phyloP scores from a whole-genome alignment of 2,329 filamentous ascomycete genomes.

The Zalaria sp. region DNA sequence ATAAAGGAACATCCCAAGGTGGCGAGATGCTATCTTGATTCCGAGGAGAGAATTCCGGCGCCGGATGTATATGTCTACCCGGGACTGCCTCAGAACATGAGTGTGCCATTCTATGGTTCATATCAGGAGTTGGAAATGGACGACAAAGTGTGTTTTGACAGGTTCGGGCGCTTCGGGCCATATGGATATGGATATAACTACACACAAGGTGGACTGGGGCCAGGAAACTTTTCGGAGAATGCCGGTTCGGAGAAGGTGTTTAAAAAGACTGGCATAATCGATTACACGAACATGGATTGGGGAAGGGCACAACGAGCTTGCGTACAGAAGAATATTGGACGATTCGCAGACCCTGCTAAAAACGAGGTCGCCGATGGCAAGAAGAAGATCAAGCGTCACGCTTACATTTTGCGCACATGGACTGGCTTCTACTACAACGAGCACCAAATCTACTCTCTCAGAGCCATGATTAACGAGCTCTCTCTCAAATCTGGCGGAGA shows the following conservation, averaged over 20 bases:
- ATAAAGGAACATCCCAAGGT: slow-evolving; percentile 37
- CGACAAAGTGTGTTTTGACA: slow-evolving; percentile 35
- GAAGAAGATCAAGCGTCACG: slow-evolving; percentile 48
- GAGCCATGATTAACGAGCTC: slow-evolving; percentile 73
- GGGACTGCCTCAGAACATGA: slow-evolving; percentile 34
- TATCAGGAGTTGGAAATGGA: slow-evolving; percentile 32
- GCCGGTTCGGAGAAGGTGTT: slow-evolving; percentile 36
- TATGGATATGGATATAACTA: slow-evolving; percentile 37
- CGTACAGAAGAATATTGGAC: slow-evolving; percentile 33
- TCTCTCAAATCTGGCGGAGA: slow-evolving; percentile 69
- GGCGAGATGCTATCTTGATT: slow-evolving; percentile 50
- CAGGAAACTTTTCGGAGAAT: slow-evolving; percentile 28
- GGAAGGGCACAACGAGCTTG: slow-evolving; percentile 32
- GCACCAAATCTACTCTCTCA: slow-evolving; percentile 67
- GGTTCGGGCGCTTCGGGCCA: slow-evolving; percentile 34
- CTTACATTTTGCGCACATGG: slow-evolving; percentile 73
- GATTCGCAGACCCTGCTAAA: slow-evolving; percentile 21
- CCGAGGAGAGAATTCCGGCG: slow-evolving; percentile 37
- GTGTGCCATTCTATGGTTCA: slow-evolving; percentile 33
- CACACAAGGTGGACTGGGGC: slow-evolving; percentile 33
- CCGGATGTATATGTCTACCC: slow-evolving; percentile 55
- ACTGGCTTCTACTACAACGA: slow-evolving; percentile 66
- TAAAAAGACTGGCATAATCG: slow-evolving; percentile 30
- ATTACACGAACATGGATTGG: slow-evolving; percentile 36
- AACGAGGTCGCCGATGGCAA: slow-evolving; percentile 14